Evolutionary conservation across 1,139 yeast genomes (phyloP).

Genomic region (Scheffersomyces quercinus): DNA sequence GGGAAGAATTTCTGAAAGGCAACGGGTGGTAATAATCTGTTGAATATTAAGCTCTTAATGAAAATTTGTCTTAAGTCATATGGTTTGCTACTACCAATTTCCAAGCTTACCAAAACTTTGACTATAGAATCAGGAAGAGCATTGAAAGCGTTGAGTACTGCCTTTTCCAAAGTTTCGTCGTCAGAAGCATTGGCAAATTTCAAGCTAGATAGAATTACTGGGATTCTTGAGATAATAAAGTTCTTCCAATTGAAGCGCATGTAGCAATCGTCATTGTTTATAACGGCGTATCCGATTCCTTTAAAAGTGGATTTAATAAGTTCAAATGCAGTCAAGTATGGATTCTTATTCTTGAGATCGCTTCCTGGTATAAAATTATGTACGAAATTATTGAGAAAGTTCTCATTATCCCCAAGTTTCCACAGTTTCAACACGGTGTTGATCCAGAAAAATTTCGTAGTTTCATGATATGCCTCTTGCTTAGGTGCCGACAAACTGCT

Average conservation of each 20-base stretch:
- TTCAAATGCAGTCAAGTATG: constrained; percentile 17
- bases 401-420: constrained; percentile 19
- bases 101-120: constrained; percentile 9
- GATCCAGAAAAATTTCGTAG: constrained; percentile 30
- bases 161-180: constrained; percentile 12
- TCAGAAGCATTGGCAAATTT: constrained; percentile 9
- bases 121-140: constrained; percentile 11
- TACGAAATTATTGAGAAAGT: constrained; percentile 9
- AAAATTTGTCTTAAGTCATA: constrained; percentile 60
- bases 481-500: constrained; percentile 7
- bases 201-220: constrained; percentile 20
- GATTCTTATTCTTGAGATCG: constrained; percentile 9
- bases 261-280: constrained; percentile 21
- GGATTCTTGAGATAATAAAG: constrained; percentile 33
- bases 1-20: constrained; percentile 47
- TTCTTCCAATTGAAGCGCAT: constrained; percentile 36
- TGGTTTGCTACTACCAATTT: constrained; percentile 17
- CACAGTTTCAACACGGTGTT: constrained; percentile 27
- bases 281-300: constrained; percentile 19
- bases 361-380: constrained; percentile 10
- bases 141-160: constrained; percentile 17
- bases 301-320: constrained; percentile 22
- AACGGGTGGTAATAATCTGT: constrained; percentile 38
- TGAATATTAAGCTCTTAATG: constrained; percentile 47
- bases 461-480: constrained; percentile 4